These are phyloP conservation scores for Candida lessepsii DNA, from an alignment of 805 yeast species.

Conservation along the genomic window DNA sequence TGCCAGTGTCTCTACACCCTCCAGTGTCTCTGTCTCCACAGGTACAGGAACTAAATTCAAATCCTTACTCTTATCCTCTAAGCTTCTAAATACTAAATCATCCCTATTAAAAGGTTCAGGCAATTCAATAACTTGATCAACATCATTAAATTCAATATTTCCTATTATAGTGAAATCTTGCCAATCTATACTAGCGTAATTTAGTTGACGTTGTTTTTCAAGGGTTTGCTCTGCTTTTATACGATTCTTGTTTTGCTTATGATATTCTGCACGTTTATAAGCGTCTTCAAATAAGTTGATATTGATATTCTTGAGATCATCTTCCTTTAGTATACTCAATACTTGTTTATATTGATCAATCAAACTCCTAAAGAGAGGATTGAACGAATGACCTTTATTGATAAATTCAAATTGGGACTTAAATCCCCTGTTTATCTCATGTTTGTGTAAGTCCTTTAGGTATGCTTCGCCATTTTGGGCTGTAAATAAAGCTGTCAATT, in stretches of 20 bases:
- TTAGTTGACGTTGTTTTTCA: conserved; percentile 42
- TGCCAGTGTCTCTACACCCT: conserved; percentile 7
- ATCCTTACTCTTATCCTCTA: conserved; percentile 37
- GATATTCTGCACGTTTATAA: conserved; percentile 56
- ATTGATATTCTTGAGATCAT: conserved; percentile 9
- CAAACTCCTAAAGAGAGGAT: conserved; percentile 48
- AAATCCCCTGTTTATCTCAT: conserved; percentile 37
- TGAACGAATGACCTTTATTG: conserved; percentile 55
- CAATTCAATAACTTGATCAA: conserved; percentile 57
- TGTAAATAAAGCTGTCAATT: conserved; percentile 66
- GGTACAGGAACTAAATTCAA: not conserved
- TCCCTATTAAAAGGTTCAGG: conserved; percentile 54
- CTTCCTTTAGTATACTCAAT: conserved; percentile 17
- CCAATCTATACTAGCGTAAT: conserved; percentile 84
- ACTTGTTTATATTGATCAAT: conserved; percentile 53
- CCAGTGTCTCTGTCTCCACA: conserved; percentile 2
- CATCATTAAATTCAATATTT: conserved; percentile 60
- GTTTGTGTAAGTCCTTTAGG: conserved; percentile 27
- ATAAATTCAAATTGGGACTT: conserved; percentile 69
- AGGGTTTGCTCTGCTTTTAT: conserved; percentile 26
- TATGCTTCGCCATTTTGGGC: conserved; percentile 58
- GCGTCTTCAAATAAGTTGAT: conserved; percentile 46
- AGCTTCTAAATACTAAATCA: conserved; percentile 60
- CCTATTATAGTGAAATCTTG: conserved; percentile 73
- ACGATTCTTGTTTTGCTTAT: conserved; percentile 34